Conservation (phyloP, 148 eudicot species). For the Fagopyrum tataricum region DNA sequence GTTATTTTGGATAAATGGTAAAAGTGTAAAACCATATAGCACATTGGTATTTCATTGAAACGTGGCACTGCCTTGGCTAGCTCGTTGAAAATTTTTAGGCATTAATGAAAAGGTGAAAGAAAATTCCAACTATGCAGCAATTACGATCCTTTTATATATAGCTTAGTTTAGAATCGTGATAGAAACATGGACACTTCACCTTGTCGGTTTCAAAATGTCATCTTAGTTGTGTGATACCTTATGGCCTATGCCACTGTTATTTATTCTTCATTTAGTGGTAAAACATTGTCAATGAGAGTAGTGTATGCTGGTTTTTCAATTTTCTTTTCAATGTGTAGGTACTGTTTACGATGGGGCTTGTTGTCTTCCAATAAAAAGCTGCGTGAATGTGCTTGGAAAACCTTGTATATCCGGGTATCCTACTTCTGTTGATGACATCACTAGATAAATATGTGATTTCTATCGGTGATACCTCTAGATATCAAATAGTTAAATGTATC, state of each 20-base stretch:
- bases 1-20: not conserved
- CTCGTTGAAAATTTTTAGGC: not conserved
- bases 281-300: not conserved
- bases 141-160: not conserved
- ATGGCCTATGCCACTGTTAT: not conserved
- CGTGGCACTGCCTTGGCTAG: not conserved
- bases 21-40: not conserved
- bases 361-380: slow-evolving; percentile 45
- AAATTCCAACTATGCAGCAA: not conserved
- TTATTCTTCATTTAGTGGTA: slow-evolving; percentile 1
- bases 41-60: not conserved
- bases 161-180: not conserved
- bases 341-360: slow-evolving; percentile 87
- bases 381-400: slow-evolving; percentile 92
- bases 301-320: not conserved
- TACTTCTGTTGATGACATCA: not conserved
- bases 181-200: not conserved
- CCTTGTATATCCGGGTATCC: slow-evolving; percentile 71
- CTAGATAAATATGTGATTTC: not conserved
- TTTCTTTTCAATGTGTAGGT: slow-evolving; percentile 33
- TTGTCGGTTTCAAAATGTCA: not conserved
- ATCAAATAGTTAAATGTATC: not conserved
- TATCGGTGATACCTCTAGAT: not conserved
- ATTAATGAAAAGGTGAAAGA: not conserved
- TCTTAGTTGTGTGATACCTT: not conserved